phyloP scores from a whole-genome alignment of 2,329 filamentous ascomycete genomes.

The Blastomyces percursus region DNA sequence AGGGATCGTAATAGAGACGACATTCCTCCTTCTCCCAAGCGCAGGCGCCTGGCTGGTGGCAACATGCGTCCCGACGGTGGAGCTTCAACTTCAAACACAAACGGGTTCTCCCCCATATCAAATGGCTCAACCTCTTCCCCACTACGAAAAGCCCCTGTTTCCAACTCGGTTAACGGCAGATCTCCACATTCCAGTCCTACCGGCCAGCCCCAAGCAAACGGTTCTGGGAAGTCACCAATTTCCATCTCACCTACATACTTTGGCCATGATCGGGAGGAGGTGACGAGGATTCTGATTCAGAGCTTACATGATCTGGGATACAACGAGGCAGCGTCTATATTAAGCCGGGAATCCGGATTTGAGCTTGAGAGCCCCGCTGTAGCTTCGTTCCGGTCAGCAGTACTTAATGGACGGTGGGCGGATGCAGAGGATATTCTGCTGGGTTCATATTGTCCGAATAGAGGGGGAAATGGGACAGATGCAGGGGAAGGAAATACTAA shows the following conservation, averaged over 20 bases:
- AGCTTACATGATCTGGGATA: conserved; percentile 84
- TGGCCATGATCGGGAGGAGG: conserved; percentile 83
- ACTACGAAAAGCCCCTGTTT: conserved; percentile 40
- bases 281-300: conserved; percentile 86
- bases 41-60: conserved; percentile 43
- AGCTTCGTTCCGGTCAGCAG: conserved; percentile 69
- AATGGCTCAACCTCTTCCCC: conserved; percentile 44
- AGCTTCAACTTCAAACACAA: conserved; percentile 38
- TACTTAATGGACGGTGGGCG: conserved; percentile 69
- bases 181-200: conserved; percentile 28
- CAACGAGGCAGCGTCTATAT: conserved; percentile 57
- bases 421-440: conserved; percentile 75
- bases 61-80: conserved; percentile 56
- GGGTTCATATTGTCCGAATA: conserved; percentile 35
- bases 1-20: conserved; percentile 20
- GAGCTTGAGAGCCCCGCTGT: conserved; percentile 78
- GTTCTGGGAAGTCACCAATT: conserved; percentile 25
- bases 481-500: conserved; percentile 18
- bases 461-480: conserved; percentile 34
- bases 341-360: conserved; percentile 74
- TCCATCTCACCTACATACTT: conserved; percentile 47
- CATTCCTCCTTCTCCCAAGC: conserved; percentile 40
- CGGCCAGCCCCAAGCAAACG: conserved; percentile 31
- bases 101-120: conserved; percentile 45
- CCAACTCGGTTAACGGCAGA: conserved; percentile 46